phyloP scores from a whole-genome alignment of 1,139 yeast species.

The Yamadazyma trypodendri region DNA sequence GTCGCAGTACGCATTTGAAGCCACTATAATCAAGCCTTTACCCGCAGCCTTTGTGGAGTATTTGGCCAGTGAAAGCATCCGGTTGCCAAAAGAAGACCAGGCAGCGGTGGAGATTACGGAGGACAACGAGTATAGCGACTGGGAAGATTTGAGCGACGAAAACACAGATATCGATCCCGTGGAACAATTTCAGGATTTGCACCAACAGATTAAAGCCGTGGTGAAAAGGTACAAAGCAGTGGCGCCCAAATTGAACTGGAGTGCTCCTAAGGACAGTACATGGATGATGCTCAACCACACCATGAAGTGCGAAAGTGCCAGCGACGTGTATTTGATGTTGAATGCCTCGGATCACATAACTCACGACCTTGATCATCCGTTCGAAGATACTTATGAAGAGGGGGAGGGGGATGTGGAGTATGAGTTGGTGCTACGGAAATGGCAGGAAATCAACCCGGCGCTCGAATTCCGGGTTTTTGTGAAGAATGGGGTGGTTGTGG shows the following conservation, averaged over 20 bases:
- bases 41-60: slow-evolving; percentile 71
- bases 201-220: slow-evolving; percentile 44
- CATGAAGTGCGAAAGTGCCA: slow-evolving; percentile 63
- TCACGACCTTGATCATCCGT: slow-evolving; percentile 78
- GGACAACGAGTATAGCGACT: slow-evolving; percentile 69
- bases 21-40: slow-evolving; percentile 60
- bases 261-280: slow-evolving; percentile 90
- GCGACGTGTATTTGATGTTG: slow-evolving; percentile 74
- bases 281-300: slow-evolving; percentile 87
- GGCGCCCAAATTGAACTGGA: slow-evolving; percentile 92
- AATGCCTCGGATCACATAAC: slow-evolving; percentile 86
- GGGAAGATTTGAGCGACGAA: slow-evolving; percentile 52
- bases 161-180: slow-evolving; percentile 40
- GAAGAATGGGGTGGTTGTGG: slow-evolving; percentile 58
- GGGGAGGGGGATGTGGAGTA: slow-evolving; percentile 19
- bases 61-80: slow-evolving; percentile 73
- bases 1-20: slow-evolving; percentile 47
- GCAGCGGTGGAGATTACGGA: slow-evolving; percentile 39
- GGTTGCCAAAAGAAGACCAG: slow-evolving; percentile 46
- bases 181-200: slow-evolving; percentile 54
- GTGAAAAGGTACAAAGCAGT: slow-evolving; percentile 53
- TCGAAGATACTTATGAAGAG: slow-evolving; percentile 39
- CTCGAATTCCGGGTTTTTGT: slow-evolving; percentile 88
- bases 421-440: slow-evolving; percentile 75
- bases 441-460: slow-evolving; percentile 83